phyloP scores from a whole-genome alignment of 495 filamentous ascomycete genomes.

The Arthonia radiata region DNA sequence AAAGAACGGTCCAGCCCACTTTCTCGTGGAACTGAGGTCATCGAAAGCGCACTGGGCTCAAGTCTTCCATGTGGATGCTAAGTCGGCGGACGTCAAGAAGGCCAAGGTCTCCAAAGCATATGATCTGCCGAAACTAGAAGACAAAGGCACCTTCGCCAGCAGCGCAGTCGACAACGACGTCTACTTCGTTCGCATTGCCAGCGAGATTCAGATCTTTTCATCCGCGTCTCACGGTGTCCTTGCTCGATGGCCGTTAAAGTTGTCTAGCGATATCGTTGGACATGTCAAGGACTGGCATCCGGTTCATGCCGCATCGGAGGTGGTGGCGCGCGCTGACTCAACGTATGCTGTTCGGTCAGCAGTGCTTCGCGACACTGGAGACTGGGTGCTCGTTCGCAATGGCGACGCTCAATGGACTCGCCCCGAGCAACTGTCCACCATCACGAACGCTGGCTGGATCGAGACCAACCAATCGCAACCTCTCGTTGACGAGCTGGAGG shows the following conservation, averaged over 20 bases:
- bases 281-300: slow-evolving; percentile 12
- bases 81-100: slow-evolving; percentile 43
- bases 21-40: slow-evolving; percentile 65
- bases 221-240: slow-evolving; percentile 55
- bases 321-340: slow-evolving; percentile 36
- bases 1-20: slow-evolving; percentile 51
- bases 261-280: too few species aligned
- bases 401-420: slow-evolving; percentile 60
- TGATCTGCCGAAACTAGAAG: slow-evolving; percentile 38
- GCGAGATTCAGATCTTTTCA: slow-evolving; percentile 46
- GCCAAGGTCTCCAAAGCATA: slow-evolving; percentile 45
- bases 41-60: slow-evolving; percentile 49
- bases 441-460: slow-evolving; percentile 53
- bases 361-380: slow-evolving; percentile 37
- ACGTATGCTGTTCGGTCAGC: slow-evolving; percentile 58
- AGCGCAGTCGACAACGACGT: slow-evolving; percentile 57
- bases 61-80: slow-evolving; percentile 58
- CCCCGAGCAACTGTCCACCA: slow-evolving; percentile 53
- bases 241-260: slow-evolving; percentile 44
- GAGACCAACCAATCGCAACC: slow-evolving; percentile 40
- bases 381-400: slow-evolving; percentile 67
- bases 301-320: slow-evolving; percentile 55
- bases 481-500: slow-evolving; percentile 54
- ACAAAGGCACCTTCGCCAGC: slow-evolving; percentile 50
- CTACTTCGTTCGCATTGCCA: slow-evolving; percentile 57